Evolutionary conservation across 352 stramenopile species (phyloP).

Genomic region (Phytophthora constricta): DNA sequence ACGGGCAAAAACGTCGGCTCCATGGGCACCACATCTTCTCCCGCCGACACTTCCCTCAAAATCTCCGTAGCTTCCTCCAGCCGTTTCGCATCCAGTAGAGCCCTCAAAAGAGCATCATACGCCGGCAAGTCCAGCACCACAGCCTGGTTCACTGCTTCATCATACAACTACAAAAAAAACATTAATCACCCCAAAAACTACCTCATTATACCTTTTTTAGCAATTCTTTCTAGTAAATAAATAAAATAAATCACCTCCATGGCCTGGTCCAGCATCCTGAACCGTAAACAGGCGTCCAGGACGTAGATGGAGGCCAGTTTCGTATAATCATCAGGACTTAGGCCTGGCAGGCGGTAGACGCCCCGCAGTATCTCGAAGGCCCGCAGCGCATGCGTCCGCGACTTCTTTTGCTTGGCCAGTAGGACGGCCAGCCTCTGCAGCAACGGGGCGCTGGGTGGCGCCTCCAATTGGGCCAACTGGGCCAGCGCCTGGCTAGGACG

Average conservation of each 20-base stretch:
- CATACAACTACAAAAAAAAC: slow-evolving; percentile 47
- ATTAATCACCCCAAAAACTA: slow-evolving; percentile 5
- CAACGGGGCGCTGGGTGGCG: slow-evolving; percentile 32
- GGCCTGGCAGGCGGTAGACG: slow-evolving; percentile 46
- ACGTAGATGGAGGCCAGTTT: slow-evolving; percentile 74
- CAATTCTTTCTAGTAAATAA: too few species aligned
- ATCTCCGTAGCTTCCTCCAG: slow-evolving; percentile 63
- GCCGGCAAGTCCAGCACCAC: slow-evolving; percentile 65
- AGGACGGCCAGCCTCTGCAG: slow-evolving; percentile 62
- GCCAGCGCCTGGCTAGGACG: slow-evolving; percentile 40
- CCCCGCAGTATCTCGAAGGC: slow-evolving; percentile 52
- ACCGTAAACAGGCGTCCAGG: slow-evolving; percentile 66
- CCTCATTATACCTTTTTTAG: too few species aligned
- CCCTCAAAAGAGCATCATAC: slow-evolving; percentile 57
- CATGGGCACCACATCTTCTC: slow-evolving; percentile 52
- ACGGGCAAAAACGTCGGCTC: slow-evolving; percentile 58
- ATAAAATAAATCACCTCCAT: slow-evolving; percentile 46
- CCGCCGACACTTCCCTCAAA: slow-evolving; percentile 48
- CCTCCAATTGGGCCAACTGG: slow-evolving; percentile 46
- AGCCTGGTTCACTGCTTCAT: slow-evolving; percentile 60
- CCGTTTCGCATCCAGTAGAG: slow-evolving; percentile 49
- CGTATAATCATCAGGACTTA: slow-evolving; percentile 65
- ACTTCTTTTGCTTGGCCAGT: slow-evolving; percentile 53
- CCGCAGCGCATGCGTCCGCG: slow-evolving; percentile 20
- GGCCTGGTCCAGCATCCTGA: slow-evolving; percentile 56